These are phyloP conservation scores for Vigna angularis DNA, from an alignment of 306 rosid genomes.

Conservation along the genomic window DNA sequence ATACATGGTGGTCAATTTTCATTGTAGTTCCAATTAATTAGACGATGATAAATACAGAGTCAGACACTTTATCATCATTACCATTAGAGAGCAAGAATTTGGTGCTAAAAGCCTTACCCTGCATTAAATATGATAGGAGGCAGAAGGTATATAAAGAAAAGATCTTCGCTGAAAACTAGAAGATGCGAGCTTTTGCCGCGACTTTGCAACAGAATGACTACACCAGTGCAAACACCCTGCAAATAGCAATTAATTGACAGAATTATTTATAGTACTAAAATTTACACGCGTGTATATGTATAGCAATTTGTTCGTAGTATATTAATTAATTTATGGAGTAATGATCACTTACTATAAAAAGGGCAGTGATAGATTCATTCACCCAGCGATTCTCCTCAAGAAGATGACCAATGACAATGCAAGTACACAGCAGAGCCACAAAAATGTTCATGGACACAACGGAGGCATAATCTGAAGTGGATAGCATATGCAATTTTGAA, in stretches of 20 bases:
- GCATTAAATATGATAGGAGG: constrained; percentile 99
- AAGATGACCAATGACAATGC: constrained; percentile 95
- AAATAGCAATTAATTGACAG: constrained; percentile 15
- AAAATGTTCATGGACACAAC: constrained; percentile 88
- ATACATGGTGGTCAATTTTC: background rate
- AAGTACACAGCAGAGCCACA: constrained; percentile 90
- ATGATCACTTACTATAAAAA: constrained; percentile 72
- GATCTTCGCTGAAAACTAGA: constrained; percentile 92
- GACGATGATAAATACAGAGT: constrained; percentile 23
- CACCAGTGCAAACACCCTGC: constrained; percentile 86
- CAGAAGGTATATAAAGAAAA: constrained; percentile 91
- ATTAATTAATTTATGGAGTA: constrained; percentile 1
- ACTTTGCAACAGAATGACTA: constrained; percentile 75
- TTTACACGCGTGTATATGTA: background rate
- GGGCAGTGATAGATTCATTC: constrained; percentile 95
- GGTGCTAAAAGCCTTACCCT: constrained; percentile 63
- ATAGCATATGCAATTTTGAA: constrained; percentile 56
- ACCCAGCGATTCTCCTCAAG: constrained; percentile 96
- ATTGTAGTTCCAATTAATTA: background rate
- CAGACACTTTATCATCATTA: background rate
- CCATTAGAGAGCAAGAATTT: background rate
- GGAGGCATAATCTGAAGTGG: constrained; percentile 83
- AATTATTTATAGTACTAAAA: background rate
- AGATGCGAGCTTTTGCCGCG: constrained; percentile 90
- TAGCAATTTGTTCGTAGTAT: background rate